Evolutionary conservation across 1,284 basidiomycete species (phyloP), one percentile per base, ranked within the genome.

Genomic region (Marasmius oreades): DNA sequence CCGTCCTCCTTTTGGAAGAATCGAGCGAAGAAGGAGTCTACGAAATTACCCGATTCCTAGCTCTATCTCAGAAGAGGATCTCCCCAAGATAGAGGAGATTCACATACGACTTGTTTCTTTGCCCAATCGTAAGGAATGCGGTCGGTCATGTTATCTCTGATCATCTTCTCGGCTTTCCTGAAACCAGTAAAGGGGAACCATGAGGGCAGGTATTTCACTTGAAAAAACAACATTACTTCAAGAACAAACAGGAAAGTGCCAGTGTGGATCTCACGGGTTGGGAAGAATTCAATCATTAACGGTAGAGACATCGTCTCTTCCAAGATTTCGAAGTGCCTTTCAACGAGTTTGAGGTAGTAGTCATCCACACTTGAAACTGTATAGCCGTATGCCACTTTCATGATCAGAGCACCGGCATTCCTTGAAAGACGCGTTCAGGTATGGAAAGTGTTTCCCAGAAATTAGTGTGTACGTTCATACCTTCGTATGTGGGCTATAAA

Each of bases 141-240:
- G 16, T 34, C 50, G 57, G 59, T 62, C 20, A 54, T 45, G 3
- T 28, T 14, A 5, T 53, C 51, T n/a, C 34, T 57, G 14, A 56
- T 8, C 18, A 31, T 39, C n/a, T 31, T 42, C 22, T 7, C 42
- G n/a, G 59, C 63, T 24, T 53, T 55, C n/a, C 23, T 56, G 52
- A 67, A 67, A 1, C 54, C 53, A n/a, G 59, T 54, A 10, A 61
- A 62, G 6, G 63, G 65, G 28, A 64, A 55, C 66, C 63, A 67
- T 34, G 54, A 50, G 4, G 63, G 61, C 4, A 66, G 23, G 55
- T 63, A 56, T n/a, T 55, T 55, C 45, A 64, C 63, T 62, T 23
- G 11, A n/a, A n/a, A n/a, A n/a, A n/a, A 12, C 16, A 18, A 22
- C 18, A 39, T 14, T 23, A 10, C n/a, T 31, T 31, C 4, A 10